These are phyloP conservation scores for Collybia sordida DNA, from an alignment of 768 basidiomycete species.

Conservation along the genomic window DNA sequence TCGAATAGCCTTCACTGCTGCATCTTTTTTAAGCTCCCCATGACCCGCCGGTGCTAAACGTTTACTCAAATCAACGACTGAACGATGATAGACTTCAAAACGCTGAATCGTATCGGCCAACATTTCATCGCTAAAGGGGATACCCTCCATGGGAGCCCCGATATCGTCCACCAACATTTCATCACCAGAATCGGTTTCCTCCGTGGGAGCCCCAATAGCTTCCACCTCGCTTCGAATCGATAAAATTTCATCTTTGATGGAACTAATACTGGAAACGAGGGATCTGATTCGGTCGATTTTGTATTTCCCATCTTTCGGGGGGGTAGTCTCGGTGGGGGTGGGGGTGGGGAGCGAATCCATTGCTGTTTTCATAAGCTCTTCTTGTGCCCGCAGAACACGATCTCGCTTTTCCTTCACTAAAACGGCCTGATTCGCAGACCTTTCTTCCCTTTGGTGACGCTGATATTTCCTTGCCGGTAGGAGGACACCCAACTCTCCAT, in stretches of 20 bases:
- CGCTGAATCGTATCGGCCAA: neutral
- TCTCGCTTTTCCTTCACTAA: neutral
- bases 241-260: neutral
- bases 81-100: neutral
- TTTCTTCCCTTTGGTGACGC: neutral
- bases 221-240: neutral
- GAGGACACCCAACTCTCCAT: neutral
- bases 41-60: too few species aligned
- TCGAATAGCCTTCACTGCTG: neutral
- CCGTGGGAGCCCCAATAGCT: neutral
- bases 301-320: neutral
- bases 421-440: neutral
- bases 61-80: neutral
- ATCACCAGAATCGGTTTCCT: too few species aligned
- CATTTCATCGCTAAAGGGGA: neutral
- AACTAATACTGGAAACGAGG: neutral
- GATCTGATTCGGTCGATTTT: slow-evolving; percentile 1
- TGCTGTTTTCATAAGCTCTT: neutral
- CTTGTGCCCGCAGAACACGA: too few species aligned
- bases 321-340: neutral
- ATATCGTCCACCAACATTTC: too few species aligned
- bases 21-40: too few species aligned
- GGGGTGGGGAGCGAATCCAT: neutral
- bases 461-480: neutral
- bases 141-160: too few species aligned